A percentile compares a stretch with the other conserved stretches of the same genome.
phyloP scores from a whole-genome alignment of 441 rosid species.

The Gossypium trilobum region DNA sequence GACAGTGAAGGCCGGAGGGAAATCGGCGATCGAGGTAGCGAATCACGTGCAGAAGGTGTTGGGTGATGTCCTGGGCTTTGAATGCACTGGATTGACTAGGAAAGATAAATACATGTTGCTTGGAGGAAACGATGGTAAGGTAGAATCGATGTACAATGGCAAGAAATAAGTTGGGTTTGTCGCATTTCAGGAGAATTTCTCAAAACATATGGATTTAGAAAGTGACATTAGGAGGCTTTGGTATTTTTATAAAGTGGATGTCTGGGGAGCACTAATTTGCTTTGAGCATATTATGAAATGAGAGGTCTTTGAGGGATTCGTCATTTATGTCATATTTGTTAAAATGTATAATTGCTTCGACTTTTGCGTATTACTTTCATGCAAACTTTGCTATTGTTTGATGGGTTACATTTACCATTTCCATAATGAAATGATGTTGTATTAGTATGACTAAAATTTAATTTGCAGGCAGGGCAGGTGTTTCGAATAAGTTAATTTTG shows the following conservation, averaged over 20 bases:
- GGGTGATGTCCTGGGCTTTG: conserved; percentile 65
- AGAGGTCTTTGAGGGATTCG: background rate
- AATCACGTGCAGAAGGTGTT: conserved; percentile 83
- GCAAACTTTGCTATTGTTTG: background rate
- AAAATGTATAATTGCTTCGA: conserved; percentile 7
- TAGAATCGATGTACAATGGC: conserved; percentile 56
- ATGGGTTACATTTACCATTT: background rate
- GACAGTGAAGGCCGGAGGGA: conserved; percentile 75
- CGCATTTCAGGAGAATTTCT: background rate
- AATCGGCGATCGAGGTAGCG: conserved; percentile 74
- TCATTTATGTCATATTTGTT: background rate
- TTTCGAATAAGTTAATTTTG: background rate
- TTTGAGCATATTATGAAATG: background rate
- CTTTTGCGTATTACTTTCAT: background rate
- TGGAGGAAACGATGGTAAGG: conserved; percentile 91
- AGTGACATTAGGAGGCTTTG: background rate
- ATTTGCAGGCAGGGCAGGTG: background rate
- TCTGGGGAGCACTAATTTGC: background rate
- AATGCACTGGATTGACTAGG: conserved; percentile 69
- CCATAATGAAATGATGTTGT: background rate
- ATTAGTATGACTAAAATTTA: background rate
- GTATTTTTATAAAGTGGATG: background rate
- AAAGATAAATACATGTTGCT: conserved; percentile 86
- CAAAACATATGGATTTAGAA: background rate
- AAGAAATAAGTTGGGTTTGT: conserved; percentile 31